phyloP scores from a whole-genome alignment of 768 basidiomycete species.

The Hortiboletus flavorubellus region DNA sequence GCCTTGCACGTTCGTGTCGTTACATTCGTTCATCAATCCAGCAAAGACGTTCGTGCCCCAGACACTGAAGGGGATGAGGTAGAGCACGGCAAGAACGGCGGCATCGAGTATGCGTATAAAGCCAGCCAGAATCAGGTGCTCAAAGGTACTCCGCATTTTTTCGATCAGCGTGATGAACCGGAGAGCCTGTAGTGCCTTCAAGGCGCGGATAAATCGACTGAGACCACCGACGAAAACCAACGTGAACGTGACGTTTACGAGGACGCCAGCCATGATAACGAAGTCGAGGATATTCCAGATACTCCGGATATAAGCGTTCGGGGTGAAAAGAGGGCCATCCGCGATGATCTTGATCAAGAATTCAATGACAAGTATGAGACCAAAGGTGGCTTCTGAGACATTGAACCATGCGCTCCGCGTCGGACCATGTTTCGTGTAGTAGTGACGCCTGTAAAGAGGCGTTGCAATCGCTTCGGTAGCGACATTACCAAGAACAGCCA shows the following conservation, averaged over 20 bases:
- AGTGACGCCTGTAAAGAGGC: slow-evolving; percentile 76
- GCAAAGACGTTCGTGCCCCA: slow-evolving; percentile 95
- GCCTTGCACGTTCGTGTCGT: slow-evolving; percentile 55
- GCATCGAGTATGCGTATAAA: slow-evolving; percentile 84
- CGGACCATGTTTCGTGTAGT: slow-evolving; percentile 55
- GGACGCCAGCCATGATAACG: slow-evolving; percentile 71
- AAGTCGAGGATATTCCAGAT: slow-evolving; percentile 94
- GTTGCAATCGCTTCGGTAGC: slow-evolving; percentile 81
- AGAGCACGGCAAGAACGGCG: slow-evolving; percentile 82
- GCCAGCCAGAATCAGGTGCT: slow-evolving; percentile 83
- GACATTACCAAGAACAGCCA: slow-evolving; percentile 78
- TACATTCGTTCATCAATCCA: slow-evolving; percentile 81
- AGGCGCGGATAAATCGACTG: slow-evolving; percentile 74
- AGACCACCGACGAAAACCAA: slow-evolving; percentile 76
- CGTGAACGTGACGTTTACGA: slow-evolving; percentile 70
- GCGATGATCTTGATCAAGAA: slow-evolving; percentile 89
- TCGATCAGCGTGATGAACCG: slow-evolving; percentile 88
- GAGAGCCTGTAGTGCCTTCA: slow-evolving; percentile 87
- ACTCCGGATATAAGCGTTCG: slow-evolving; percentile 87
- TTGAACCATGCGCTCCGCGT: slow-evolving; percentile 84
- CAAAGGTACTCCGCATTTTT: slow-evolving; percentile 82
- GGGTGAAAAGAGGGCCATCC: slow-evolving; percentile 88
- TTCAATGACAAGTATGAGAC: slow-evolving; percentile 69
- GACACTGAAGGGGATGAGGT: slow-evolving; percentile 89
- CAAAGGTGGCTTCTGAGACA: slow-evolving; percentile 71